These are phyloP conservation scores for Suillus americanus DNA, from an alignment of 768 basidiomycete species.

Conservation along the genomic window DNA sequence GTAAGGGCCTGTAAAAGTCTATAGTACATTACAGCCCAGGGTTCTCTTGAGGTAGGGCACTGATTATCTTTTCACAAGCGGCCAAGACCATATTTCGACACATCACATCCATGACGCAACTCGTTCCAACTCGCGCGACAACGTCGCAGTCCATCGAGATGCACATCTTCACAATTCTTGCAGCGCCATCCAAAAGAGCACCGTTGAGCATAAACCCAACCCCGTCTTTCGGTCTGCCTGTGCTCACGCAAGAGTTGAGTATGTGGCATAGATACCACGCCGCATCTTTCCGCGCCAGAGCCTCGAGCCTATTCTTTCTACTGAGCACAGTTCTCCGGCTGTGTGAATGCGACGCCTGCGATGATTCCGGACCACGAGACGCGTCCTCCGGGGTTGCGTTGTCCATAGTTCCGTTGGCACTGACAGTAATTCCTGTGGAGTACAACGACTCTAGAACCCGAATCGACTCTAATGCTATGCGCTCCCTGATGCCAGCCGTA, in stretches of 20 bases:
- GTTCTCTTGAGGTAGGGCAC: background rate
- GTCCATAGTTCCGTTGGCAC: background rate
- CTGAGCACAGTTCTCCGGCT: slow-evolving; percentile 8
- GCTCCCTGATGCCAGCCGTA: slow-evolving; percentile 14
- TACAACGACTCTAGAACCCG: slow-evolving; percentile 26
- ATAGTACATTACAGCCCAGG: background rate
- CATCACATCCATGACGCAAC: slow-evolving; percentile 15
- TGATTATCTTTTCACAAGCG: slow-evolving; percentile 25
- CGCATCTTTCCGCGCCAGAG: slow-evolving; percentile 26
- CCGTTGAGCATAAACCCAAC: slow-evolving; percentile 11
- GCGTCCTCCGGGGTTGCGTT: background rate
- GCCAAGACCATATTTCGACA: slow-evolving; percentile 30
- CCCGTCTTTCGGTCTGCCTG: background rate
- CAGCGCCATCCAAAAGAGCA: slow-evolving; percentile 23
- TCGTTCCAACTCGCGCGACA: background rate
- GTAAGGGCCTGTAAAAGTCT: background rate
- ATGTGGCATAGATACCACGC: slow-evolving; percentile 28
- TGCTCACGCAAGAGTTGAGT: slow-evolving; percentile 22
- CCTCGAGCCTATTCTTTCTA: slow-evolving; percentile 21
- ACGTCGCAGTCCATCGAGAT: slow-evolving; percentile 1
- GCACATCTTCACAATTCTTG: slow-evolving; percentile 18
- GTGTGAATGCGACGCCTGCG: background rate
- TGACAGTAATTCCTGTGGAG: background rate
- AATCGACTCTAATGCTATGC: slow-evolving; percentile 29
- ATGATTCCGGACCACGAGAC: background rate